phyloP scores from a whole-genome alignment of 495 filamentous ascomycete genomes.

The Aspergillus biplanus region DNA sequence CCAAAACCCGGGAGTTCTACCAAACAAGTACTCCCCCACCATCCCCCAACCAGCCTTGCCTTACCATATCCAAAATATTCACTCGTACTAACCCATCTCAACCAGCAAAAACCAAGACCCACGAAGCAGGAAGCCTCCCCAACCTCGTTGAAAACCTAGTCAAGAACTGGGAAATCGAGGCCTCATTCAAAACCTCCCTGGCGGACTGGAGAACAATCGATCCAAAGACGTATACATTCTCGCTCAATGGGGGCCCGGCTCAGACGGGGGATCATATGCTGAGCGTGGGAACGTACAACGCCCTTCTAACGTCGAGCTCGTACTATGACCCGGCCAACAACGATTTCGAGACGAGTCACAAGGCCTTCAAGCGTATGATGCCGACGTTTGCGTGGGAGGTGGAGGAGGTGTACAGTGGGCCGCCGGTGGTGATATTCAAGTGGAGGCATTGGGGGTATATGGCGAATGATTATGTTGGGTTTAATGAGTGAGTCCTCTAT shows the following conservation, averaged over 20 bases:
- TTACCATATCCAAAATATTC: neutral
- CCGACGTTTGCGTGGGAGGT: conserved; percentile 73
- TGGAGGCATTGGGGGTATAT: conserved; percentile 71
- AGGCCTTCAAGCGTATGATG: conserved; percentile 73
- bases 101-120: conserved; percentile 56
- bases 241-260: conserved; percentile 60
- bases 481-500: conserved; percentile 56
- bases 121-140: conserved; percentile 58
- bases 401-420: conserved; percentile 64
- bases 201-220: conserved; percentile 68
- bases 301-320: conserved; percentile 61
- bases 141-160: conserved; percentile 68
- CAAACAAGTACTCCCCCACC: conserved; percentile 47
- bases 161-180: conserved; percentile 75
- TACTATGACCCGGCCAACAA: conserved; percentile 62
- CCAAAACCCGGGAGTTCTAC: conserved; percentile 56
- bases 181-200: conserved; percentile 63
- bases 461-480: conserved; percentile 64
- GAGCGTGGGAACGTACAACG: conserved; percentile 68
- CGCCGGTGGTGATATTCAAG: conserved; percentile 60
- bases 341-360: conserved; percentile 63
- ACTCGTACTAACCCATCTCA: conserved; percentile 3
- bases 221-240: conserved; percentile 56
- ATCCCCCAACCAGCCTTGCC: neutral
- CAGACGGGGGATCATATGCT: conserved; percentile 67